Conservation (phyloP, 805 yeast genomes). For the Torulaspora delbrueckii region DNA sequence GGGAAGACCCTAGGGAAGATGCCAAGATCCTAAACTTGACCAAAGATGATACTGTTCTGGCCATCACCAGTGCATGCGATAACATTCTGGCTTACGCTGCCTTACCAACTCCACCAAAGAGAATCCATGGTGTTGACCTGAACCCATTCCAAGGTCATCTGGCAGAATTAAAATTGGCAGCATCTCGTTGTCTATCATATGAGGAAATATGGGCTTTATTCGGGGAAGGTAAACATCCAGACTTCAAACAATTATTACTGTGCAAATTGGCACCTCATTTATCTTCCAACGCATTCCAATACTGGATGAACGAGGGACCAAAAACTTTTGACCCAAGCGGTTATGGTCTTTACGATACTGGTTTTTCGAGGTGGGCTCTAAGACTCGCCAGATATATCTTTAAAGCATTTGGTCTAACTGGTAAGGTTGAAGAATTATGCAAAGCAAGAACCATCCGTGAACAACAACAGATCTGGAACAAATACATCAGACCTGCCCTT, state of each 20-base stretch:
- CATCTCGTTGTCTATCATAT: constrained; percentile 51
- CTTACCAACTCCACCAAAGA: constrained; percentile 64
- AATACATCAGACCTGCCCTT: constrained; percentile 59
- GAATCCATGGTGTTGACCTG: constrained; percentile 80
- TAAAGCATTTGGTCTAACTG: constrained; percentile 47
- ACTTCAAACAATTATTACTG: constrained; percentile 49
- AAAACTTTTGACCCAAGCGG: constrained; percentile 52
- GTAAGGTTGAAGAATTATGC: constrained; percentile 53
- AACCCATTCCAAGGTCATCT: constrained; percentile 81
- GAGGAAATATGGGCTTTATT: constrained; percentile 69
- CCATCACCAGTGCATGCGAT: constrained; percentile 85
- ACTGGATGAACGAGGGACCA: constrained; percentile 64
- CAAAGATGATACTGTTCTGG: constrained; percentile 65
- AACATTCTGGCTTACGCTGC: constrained; percentile 70
- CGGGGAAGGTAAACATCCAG: constrained; percentile 64
- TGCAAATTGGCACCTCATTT: constrained; percentile 59
- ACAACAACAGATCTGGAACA: constrained; percentile 62
- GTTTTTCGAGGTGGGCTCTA: constrained; percentile 82
- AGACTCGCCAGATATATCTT: constrained; percentile 61
- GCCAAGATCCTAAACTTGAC: constrained; percentile 56
- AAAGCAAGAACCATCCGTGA: constrained; percentile 52
- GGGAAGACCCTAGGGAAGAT: constrained; percentile 90
- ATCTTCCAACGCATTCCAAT: constrained; percentile 77
- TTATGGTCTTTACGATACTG: constrained; percentile 70
- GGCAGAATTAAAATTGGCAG: constrained; percentile 72